Evolutionary conservation across 1,284 basidiomycete species (phyloP).

Genomic region (Neonothopanus nambi): DNA sequence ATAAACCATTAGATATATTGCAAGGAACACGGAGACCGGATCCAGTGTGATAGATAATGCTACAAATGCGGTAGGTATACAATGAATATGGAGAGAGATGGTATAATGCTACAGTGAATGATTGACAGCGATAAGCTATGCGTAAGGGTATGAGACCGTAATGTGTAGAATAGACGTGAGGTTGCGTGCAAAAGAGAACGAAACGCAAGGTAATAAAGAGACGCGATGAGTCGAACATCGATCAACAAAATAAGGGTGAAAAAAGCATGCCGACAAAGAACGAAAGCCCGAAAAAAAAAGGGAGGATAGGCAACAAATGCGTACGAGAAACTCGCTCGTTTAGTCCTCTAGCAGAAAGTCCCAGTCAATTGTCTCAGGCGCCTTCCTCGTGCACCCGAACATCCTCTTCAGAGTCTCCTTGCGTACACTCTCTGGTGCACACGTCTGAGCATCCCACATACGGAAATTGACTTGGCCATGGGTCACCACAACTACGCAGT

Average conservation of each 20-base stretch:
- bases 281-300: not conserved
- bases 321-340: not conserved
- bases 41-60: no score
- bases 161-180: no score
- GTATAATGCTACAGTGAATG: no score
- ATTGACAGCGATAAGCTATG: no score
- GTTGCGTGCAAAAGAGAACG: no score
- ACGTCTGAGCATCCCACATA: constrained; percentile 75
- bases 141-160: no score
- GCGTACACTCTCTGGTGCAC: constrained; percentile 57
- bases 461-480: constrained; percentile 62
- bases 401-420: constrained; percentile 65
- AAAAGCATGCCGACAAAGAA: not conserved
- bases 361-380: constrained; percentile 67
- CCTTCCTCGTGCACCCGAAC: constrained; percentile 56
- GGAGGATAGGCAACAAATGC: not conserved
- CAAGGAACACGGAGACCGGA: no score
- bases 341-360: constrained; percentile 71
- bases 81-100: no score
- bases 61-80: no score
- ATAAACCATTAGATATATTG: no score
- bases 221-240: not conserved
- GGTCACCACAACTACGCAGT: constrained; percentile 63
- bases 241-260: not conserved
- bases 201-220: no score